A percentile compares a stretch with the other conserved stretches of the same genome.
Conservation (phyloP, 768 basidiomycete species). For the Termitomyces sp. region DNA sequence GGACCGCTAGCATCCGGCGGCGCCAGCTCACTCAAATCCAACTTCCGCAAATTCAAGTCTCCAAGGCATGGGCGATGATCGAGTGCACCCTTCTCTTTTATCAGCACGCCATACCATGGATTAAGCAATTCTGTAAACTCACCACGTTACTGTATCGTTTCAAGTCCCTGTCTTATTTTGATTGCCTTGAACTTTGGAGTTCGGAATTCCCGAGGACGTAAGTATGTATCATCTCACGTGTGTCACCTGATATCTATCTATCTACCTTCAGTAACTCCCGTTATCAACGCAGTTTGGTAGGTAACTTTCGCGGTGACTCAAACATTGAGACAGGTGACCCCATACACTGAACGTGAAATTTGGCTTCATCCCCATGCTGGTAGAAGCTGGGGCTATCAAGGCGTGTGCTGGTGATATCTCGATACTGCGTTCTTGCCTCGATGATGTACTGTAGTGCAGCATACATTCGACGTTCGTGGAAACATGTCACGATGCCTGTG, state of each 20-base stretch:
- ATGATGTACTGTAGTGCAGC: background rate
- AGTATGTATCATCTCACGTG: background rate
- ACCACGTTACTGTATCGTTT: background rate
- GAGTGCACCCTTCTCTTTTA: background rate
- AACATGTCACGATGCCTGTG: background rate
- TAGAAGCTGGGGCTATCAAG: background rate
- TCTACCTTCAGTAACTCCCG: background rate
- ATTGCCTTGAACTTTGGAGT: background rate
- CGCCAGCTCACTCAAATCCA: background rate
- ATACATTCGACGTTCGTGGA: background rate
- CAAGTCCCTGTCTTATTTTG: background rate
- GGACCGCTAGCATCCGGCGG: background rate
- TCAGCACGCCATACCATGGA: background rate
- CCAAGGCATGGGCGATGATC: background rate
- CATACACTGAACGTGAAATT: background rate
- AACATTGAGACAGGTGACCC: background rate
- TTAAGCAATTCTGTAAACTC: background rate
- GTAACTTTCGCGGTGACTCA: background rate
- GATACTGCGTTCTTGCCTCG: background rate
- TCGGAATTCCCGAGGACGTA: background rate
- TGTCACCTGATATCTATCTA: background rate
- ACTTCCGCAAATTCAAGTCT: background rate
- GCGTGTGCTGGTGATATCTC: background rate
- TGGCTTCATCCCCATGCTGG: background rate
- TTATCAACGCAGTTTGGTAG: constrained; percentile 1